These are phyloP conservation scores for Pyronema domesticum DNA, from an alignment of 495 filamentous ascomycete genomes.

Conservation along the genomic window DNA sequence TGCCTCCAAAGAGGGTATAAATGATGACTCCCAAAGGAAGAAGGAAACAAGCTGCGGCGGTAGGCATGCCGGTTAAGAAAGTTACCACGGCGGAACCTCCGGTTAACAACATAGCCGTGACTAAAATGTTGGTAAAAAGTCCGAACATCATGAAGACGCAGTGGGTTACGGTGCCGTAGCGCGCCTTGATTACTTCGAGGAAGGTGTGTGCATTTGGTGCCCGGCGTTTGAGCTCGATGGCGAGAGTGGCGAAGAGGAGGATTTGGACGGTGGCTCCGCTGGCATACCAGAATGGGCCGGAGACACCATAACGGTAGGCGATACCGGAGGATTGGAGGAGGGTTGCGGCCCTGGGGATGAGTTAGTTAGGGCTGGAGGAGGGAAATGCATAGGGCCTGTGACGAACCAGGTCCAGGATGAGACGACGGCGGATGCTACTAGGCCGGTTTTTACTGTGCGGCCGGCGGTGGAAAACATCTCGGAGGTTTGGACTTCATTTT, in stretches of 20 bases:
- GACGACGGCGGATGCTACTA: conserved; percentile 90
- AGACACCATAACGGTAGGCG: conserved; percentile 83
- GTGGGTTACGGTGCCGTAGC: conserved; percentile 47
- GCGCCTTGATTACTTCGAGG: conserved; percentile 52
- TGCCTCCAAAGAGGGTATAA: conserved; percentile 63
- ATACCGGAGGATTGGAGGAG: conserved; percentile 70
- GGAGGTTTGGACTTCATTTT: conserved; percentile 84
- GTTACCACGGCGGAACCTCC: conserved; percentile 78
- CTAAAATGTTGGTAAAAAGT: conserved; percentile 65
- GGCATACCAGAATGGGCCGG: conserved; percentile 83
- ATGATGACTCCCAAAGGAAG: conserved; percentile 69
- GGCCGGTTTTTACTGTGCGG: conserved; percentile 78
- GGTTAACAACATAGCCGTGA: conserved; percentile 83
- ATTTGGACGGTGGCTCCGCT: conserved; percentile 50
- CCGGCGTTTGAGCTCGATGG: conserved; percentile 79
- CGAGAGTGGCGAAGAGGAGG: conserved; percentile 78
- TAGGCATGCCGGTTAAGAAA: conserved; percentile 69
- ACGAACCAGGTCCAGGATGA: conserved; percentile 82
- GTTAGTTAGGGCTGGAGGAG: background rate
- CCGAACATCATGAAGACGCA: conserved; percentile 66
- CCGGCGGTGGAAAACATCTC: conserved; percentile 97
- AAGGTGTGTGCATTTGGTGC: conserved; percentile 79
- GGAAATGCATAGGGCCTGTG: conserved; percentile 24
- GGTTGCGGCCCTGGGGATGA: conserved; percentile 41
- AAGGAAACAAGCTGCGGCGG: conserved; percentile 77